Evolutionary conservation across 768 basidiomycete genomes (phyloP).

Genomic region (Gautieria morchelliformis): DNA sequence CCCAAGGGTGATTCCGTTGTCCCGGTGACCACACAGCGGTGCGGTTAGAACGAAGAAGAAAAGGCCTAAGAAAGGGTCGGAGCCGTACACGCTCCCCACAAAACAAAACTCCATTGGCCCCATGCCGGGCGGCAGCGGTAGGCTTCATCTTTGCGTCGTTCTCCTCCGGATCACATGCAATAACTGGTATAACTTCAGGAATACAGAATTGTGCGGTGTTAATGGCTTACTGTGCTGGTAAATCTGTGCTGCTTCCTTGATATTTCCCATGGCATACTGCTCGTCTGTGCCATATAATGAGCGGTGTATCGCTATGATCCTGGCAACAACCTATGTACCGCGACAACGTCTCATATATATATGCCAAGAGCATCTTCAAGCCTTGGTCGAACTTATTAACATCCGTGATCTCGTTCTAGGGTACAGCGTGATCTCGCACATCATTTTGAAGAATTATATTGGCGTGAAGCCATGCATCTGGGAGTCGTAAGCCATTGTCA

Average conservation of each 20-base stretch:
- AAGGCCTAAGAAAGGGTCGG: no score
- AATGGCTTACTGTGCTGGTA: conserved; percentile 62
- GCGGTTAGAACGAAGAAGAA: no score
- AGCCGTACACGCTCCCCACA: no score
- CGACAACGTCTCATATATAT: conserved; percentile 75
- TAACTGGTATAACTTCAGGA: conserved; percentile 57
- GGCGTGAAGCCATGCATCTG: conserved; percentile 56
- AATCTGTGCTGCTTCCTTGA: conserved; percentile 70
- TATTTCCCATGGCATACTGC: conserved; percentile 62
- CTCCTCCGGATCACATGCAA: conserved; percentile 61
- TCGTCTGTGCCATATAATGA: conserved; percentile 41
- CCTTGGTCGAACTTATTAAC: conserved; percentile 72
- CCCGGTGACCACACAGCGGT: no score
- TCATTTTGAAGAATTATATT: conserved; percentile 62
- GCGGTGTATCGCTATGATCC: background rate
- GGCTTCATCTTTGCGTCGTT: conserved; percentile 81
- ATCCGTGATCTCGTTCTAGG: conserved; percentile 80
- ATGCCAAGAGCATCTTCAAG: conserved; percentile 70
- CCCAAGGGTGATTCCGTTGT: no score
- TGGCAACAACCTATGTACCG: conserved; percentile 33
- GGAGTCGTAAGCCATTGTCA: background rate
- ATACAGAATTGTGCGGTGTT: background rate
- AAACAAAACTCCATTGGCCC: no score
- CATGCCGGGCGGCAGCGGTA: no score
- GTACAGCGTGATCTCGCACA: conserved; percentile 61